A percentile compares a stretch with the other conserved stretches of the same genome.
These are phyloP conservation scores for Lentinula aciculospora DNA, from an alignment of 768 basidiomycete genomes.

Conservation along the genomic window DNA sequence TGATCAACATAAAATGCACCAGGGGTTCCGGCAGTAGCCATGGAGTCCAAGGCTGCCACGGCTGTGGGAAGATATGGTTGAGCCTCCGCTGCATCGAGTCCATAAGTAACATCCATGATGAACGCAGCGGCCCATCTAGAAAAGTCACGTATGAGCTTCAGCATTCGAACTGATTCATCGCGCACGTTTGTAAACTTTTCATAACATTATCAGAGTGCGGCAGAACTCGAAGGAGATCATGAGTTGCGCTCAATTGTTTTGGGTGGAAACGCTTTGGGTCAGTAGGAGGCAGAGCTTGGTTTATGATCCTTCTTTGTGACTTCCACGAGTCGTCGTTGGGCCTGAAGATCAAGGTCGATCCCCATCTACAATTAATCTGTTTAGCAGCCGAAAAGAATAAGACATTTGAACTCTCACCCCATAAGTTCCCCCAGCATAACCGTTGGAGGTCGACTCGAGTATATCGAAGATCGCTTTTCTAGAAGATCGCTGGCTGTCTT, in stretches of 20 bases:
- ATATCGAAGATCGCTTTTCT: slow-evolving; percentile 25
- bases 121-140: slow-evolving; percentile 14
- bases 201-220: slow-evolving; percentile 1
- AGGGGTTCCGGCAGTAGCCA: slow-evolving; percentile 13
- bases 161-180: neutral
- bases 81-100: slow-evolving; percentile 14
- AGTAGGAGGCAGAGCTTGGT: neutral
- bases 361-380: slow-evolving; percentile 2
- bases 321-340: slow-evolving; percentile 4
- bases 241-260: slow-evolving; percentile 1
- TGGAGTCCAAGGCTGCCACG: slow-evolving; percentile 12
- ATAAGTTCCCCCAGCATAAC: slow-evolving; percentile 9
- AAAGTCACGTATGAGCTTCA: neutral
- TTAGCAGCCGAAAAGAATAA: neutral
- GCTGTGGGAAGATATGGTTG: slow-evolving; percentile 5
- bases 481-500: slow-evolving; percentile 27
- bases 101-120: slow-evolving; percentile 23
- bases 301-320: neutral
- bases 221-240: slow-evolving; percentile 4
- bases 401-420: neutral
- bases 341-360: neutral
- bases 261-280: slow-evolving; percentile 6
- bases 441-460: slow-evolving; percentile 21
- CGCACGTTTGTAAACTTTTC: slow-evolving; percentile 2
- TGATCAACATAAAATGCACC: slow-evolving; percentile 28